Base-by-base conservation (phyloP, 2,329 filamentous ascomycete species). In the Fusarium chlamydosporum region DNA sequence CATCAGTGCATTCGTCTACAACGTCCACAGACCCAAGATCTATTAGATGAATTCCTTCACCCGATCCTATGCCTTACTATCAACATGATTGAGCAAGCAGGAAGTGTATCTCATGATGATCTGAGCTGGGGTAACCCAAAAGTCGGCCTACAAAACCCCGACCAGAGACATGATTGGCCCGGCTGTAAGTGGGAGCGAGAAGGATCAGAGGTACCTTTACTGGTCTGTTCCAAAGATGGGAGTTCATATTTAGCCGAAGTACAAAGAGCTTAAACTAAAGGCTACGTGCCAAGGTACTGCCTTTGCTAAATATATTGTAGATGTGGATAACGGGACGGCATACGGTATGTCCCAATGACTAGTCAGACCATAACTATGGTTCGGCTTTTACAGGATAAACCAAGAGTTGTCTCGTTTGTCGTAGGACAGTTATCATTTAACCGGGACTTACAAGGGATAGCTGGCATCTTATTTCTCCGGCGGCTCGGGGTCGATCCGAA, bases 191-290 rank as follows among this genome's bases (percentile, higher is more conserved):
- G 48, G 56, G 40, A 20, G 47, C 37, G 10, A 51, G 23, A 23
- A 46, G 29, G 38, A 63, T 58, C 40, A 69, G 55, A 59, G 53
- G 41, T 40, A 41, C 52, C 31, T 48, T 45, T 40, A 48, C 23
- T 20, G 15, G 33, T 40, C 57, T n/a, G 10, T 34, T 23, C n/a
- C 15, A 29, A 31, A 47, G 26, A 34, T 26, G 31, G 26, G 38
- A 20, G 40, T 47, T 52, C 9, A 20, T 13, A 57, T 70, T 70
- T 59, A 69, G 37, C 66, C 66, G 66, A 47, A 42, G 29, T 45
- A n/a, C 8, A 35, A 37, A 53, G 29, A n/a, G 16, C 13, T 16
- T 6, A 9, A 9, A 29, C 13, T 10, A 16, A 18, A 34, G 16
- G 4, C 13, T 35, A 53, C 23, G 6, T 38, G 35, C 43, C 34